A percentile compares a stretch with the other conserved stretches of the same genome.
Conservation (phyloP, 768 basidiomycete species). For the Terana coerulea region DNA sequence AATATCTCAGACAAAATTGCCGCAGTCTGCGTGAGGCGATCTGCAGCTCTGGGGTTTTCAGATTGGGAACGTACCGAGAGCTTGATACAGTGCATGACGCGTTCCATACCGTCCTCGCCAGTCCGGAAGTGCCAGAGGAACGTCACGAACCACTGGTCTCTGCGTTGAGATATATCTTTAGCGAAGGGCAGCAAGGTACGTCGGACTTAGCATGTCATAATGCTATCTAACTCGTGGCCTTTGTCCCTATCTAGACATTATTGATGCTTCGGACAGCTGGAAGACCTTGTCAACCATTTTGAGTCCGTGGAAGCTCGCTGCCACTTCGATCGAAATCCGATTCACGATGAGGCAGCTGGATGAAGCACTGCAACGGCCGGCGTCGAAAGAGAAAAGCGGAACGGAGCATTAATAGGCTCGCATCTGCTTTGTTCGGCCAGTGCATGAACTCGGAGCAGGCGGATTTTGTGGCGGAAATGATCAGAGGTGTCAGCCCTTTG, state of each 20-base stretch:
- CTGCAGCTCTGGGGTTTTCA: conserved; percentile 64
- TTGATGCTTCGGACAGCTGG: conserved; percentile 29
- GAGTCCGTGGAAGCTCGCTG: conserved; percentile 82
- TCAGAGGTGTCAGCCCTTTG: conserved; percentile 58
- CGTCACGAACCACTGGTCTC: conserved; percentile 61
- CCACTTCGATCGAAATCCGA: conserved; percentile 76
- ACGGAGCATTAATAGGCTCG: conserved; percentile 61
- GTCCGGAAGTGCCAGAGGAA: conserved; percentile 21
- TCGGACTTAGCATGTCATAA: too few relatives aligned
- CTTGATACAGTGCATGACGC: conserved; percentile 65
- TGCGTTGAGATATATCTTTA: conserved; percentile 63
- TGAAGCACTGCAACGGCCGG: conserved; percentile 57
- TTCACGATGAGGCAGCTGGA: conserved; percentile 73
- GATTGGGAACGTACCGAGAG: conserved; percentile 72
- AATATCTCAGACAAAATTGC: conserved; percentile 45
- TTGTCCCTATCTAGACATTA: neutral
- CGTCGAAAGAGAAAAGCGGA: conserved; percentile 50
- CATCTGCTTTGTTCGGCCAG: conserved; percentile 64
- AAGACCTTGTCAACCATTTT: conserved; percentile 60
- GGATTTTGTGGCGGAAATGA: conserved; percentile 81
- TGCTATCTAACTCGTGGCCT: neutral
- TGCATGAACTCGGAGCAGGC: conserved; percentile 77
- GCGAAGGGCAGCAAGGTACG: conserved; percentile 58
- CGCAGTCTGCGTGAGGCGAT: conserved; percentile 52
- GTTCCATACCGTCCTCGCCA: conserved; percentile 57